phyloP scores from a whole-genome alignment of 1,139 yeast genomes.

The Zygoascus sp. region DNA sequence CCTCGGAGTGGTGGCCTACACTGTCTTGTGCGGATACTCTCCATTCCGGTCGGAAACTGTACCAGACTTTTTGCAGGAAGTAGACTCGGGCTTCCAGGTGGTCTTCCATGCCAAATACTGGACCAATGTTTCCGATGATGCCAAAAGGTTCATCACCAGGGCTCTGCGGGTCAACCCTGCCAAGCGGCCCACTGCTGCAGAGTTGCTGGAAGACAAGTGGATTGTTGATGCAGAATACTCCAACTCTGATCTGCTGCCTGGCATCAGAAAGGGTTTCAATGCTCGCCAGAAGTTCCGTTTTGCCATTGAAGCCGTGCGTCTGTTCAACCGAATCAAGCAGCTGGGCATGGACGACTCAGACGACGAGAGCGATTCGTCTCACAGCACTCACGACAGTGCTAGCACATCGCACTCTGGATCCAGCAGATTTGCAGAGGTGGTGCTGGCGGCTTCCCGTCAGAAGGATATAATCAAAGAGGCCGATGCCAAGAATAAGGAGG shows the following conservation, averaged over 20 bases:
- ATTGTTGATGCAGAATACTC: conserved; percentile 43
- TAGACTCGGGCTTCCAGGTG: conserved; percentile 58
- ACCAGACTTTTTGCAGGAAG: conserved; percentile 75
- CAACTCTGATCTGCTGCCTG: conserved; percentile 64
- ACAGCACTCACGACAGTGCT: not conserved
- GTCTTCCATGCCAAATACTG: conserved; percentile 85
- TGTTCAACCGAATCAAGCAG: conserved; percentile 67
- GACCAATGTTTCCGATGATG: conserved; percentile 70
- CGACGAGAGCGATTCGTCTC: conserved; percentile 38
- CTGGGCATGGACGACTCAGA: conserved; percentile 52
- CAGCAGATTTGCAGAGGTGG: conserved; percentile 67
- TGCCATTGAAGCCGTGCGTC: conserved; percentile 76
- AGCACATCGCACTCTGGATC: conserved; percentile 6
- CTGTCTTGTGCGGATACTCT: conserved; percentile 85
- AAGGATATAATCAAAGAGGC: conserved; percentile 40
- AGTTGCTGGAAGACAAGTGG: conserved; percentile 69
- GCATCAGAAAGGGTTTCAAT: conserved; percentile 66
- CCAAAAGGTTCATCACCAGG: conserved; percentile 64
- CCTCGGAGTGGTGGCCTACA: conserved; percentile 84
- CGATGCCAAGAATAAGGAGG: not conserved
- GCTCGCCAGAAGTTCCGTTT: conserved; percentile 81
- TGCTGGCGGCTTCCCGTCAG: conserved; percentile 63
- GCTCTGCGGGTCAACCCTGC: conserved; percentile 64
- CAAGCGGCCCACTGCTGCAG: conserved; percentile 60
- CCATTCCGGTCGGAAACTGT: conserved; percentile 87